Base-by-base conservation (phyloP, 2,329 filamentous ascomycete species). In the Aspergillus texensis region DNA sequence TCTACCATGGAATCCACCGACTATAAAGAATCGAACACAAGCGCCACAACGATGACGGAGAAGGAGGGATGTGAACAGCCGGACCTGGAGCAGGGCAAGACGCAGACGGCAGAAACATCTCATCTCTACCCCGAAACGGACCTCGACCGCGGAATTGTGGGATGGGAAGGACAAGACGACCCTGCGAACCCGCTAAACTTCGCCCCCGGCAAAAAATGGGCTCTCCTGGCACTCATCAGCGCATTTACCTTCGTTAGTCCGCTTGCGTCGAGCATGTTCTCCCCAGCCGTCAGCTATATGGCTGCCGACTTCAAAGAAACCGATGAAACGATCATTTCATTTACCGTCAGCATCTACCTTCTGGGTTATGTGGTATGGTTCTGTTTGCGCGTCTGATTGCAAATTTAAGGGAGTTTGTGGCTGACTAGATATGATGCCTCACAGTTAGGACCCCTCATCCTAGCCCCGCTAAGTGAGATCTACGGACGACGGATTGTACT, bases 381-480 rank as follows among this genome's bases (percentile, higher is more conserved):
- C 48, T 50, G 32, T 6, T 12, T 30, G n/a, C 12, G 26, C 24
- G 12, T 8, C 21, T 41, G 19, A 30, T 41, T 10, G 11, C 16
- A 21, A 9, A 8, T 6, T 26, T 6, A 19, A 36, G 12, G 8
- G 48, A 32, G 24, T 5, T 28, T n/a, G 24, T 11, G 26, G 21
- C 57, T 59, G 34, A 59, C 30, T 5, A 39, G 24, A n/a, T 10
- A 24, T 21, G 12, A 8, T 9, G 26, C 41, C 32, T 50, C 64
- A 52, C 66, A 89, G 61, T 67, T 89, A 60, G 87, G 87, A 0
- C 88, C 88, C 1, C 77, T 90, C 3, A 68, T 91, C 2, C 88
- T 89, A 81, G 89, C 88, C 1, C 88, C 88, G 0, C 71, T 91
- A 9, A 82, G 85, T 19, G 89, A 92, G 70, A 76, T 91, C 16